Evolutionary conservation across 2,329 filamentous ascomycete genomes (phyloP), one percentile per base, ranked within the genome.

Genomic region (Penicillium sp.): DNA sequence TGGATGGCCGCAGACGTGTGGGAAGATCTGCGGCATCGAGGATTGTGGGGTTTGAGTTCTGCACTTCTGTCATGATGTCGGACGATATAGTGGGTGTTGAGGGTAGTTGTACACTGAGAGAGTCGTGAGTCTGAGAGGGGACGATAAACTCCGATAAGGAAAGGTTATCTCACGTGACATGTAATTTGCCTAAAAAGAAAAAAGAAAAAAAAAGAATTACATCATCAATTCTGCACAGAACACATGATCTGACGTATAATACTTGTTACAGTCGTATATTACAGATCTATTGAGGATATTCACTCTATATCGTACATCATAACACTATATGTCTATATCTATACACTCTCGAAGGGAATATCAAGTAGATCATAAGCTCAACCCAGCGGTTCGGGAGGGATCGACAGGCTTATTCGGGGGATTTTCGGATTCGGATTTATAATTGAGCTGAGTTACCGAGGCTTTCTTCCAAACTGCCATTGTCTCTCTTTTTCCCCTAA

Each of bases 21-120:
- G 94, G 92, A 47, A 99, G 85, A 75, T 97, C 90, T 41, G 90
- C 90, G 48, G 86, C 83, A 75, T 88, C 95, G 67, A 97, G 79
- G 70, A 99, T 92, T 60, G 90, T 95, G 50, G 94, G 94, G 77
- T 99, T 97, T 60, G 89, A 91, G 48, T 74, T 73, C 43, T 74
- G 70, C 42, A 73, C 65, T 55, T 72, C 69, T 9, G 66, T 60
- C 69, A 74, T 73, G 50, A 11, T 55, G 38, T 14, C 5, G 31
- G 50, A 18, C 18, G 18, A 18, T 18, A 29, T 44, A 16, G 42
- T 4, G 34, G 42, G 36, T 27, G 24, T 5, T 2, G 18, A 18
- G 18, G 18, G 18, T 18, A 18, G 18, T 18, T 18, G 18, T 18
- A 18, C 18, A 18, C 18, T 18, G 24, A 27, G 24, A 6, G 24